Evolutionary conservation across 495 filamentous ascomycete genomes (phyloP), one percentile per base, ranked within the genome.

Genomic region (Aspergillus mulundensis): DNA sequence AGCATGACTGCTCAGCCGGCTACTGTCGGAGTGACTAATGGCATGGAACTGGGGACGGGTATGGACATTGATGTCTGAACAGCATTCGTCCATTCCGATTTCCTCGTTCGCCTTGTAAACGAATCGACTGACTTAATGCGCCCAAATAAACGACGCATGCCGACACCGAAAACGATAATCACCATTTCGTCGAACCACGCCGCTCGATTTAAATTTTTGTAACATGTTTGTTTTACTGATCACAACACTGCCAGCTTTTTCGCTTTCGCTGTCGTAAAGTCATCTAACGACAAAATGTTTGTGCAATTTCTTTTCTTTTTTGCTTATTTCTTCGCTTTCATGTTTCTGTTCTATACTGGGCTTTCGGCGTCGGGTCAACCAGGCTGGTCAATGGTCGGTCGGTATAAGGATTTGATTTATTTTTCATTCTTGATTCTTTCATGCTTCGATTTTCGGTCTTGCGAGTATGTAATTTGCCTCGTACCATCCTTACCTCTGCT

Each of bases 21-120:
- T 63, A 49, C 42, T 44, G 49, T 41, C 39, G 44, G 57, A 61
- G 50, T 65, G 66, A 70, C 61, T 48, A 58, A 56, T 50, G 59
- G 64, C 60, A 59, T 64, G 50, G 70, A 53, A 62, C 63, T 67
- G 59, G 66, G 69, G 43, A 63, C 45, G 57, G 69, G 65, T 40
- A 74, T 74, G 69, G 71, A 72, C 41, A 69, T 72, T 38, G 68
- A 71, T 54, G 52, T 62, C 25, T 72, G 61, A 67, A 53, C 6
- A 20, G 19, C 25, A 7, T 46, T n/a, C 28, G 10, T 15, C 15
- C 40, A n/a, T 8, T 15, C 41, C 15, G 45, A 25, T 28, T 30
- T 12, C 41, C 19, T 25, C 39, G 28, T 14, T 39, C 41, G 18
- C 36, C 10, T 18, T 46, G n/a, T 25, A 5, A 14, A 30, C 30